These are phyloP conservation scores for Penicillium manginii DNA, from an alignment of 495 filamentous ascomycete genomes.

Conservation along the genomic window DNA sequence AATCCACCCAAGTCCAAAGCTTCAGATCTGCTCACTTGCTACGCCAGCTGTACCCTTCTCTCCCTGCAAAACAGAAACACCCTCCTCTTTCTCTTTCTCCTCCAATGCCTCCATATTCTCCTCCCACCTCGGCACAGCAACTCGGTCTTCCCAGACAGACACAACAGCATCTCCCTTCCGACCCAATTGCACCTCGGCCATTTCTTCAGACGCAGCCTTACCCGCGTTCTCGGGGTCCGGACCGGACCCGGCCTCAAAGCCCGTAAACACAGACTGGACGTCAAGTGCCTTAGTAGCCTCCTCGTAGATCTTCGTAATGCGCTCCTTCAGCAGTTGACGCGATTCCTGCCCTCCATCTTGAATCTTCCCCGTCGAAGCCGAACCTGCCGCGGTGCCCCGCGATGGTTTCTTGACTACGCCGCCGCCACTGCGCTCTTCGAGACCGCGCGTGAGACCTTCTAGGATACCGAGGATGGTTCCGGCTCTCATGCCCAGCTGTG, in stretches of 20 bases:
- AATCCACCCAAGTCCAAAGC: not conserved
- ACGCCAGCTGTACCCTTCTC: slow-evolving; percentile 16
- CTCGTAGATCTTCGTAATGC: slow-evolving; percentile 46
- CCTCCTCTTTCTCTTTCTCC: slow-evolving; percentile 31
- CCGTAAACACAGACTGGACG: slow-evolving; percentile 64
- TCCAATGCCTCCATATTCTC: slow-evolving; percentile 51
- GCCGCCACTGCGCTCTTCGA: slow-evolving; percentile 34
- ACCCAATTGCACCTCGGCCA: slow-evolving; percentile 30
- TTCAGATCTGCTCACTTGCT: slow-evolving; percentile 21
- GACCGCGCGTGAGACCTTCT: slow-evolving; percentile 60
- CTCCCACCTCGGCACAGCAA: slow-evolving; percentile 47
- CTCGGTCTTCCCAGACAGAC: slow-evolving; percentile 53
- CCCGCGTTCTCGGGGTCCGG: slow-evolving; percentile 6
- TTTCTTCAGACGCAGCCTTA: slow-evolving; percentile 9
- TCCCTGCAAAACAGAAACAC: not conserved
- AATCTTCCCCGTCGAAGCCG: not conserved
- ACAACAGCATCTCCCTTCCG: slow-evolving; percentile 44
- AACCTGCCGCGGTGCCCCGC: slow-evolving; percentile 15
- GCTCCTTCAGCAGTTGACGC: slow-evolving; percentile 31
- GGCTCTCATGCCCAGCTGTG: slow-evolving; percentile 70
- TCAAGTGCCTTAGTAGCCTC: slow-evolving; percentile 63
- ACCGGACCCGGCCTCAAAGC: slow-evolving; percentile 34
- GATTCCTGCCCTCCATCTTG: slow-evolving; percentile 23
- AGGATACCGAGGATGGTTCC: slow-evolving; percentile 73
- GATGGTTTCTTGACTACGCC: slow-evolving; percentile 36